Conservation (phyloP, 1,284 basidiomycete genomes). For the Cutaneotrichosporon daszewskae region DNA sequence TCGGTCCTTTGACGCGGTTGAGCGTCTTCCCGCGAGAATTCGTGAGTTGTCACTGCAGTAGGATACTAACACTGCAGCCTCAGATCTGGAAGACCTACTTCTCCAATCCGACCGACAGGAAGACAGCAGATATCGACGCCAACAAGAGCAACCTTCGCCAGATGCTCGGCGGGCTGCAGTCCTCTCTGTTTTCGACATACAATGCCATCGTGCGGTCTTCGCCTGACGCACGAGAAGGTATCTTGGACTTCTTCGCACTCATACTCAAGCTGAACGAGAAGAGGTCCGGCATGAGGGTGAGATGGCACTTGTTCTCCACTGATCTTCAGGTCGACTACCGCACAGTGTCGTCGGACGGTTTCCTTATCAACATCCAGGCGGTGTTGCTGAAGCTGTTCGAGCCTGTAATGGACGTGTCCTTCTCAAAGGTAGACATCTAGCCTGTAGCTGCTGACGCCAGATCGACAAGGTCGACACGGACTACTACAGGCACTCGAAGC, state of each 20-base stretch:
- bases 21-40: conserved; percentile 81
- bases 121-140: conserved; percentile 69
- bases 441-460: conserved; percentile 46
- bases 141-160: conserved; percentile 70
- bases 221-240: conserved; percentile 70
- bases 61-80: conserved; percentile 53
- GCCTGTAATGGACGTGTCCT: conserved; percentile 91
- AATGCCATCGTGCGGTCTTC: conserved; percentile 81
- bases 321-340: conserved; percentile 63
- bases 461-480: conserved; percentile 85
- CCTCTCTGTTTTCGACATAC: conserved; percentile 73
- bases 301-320: conserved; percentile 7
- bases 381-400: conserved; percentile 83
- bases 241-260: conserved; percentile 75
- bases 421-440: conserved; percentile 63
- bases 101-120: conserved; percentile 70
- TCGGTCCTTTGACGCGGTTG: conserved; percentile 75
- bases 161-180: conserved; percentile 7
- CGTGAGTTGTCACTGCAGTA: conserved; percentile 52
- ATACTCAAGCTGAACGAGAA: conserved; percentile 72
- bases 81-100: conserved; percentile 72
- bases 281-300: conserved; percentile 80
- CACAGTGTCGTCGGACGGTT: conserved; percentile 84
- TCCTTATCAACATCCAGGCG: conserved; percentile 84
- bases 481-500: conserved; percentile 66